These are phyloP conservation scores for Candida tropicalis DNA, from an alignment of 1,139 yeast genomes.

Conservation along the genomic window DNA sequence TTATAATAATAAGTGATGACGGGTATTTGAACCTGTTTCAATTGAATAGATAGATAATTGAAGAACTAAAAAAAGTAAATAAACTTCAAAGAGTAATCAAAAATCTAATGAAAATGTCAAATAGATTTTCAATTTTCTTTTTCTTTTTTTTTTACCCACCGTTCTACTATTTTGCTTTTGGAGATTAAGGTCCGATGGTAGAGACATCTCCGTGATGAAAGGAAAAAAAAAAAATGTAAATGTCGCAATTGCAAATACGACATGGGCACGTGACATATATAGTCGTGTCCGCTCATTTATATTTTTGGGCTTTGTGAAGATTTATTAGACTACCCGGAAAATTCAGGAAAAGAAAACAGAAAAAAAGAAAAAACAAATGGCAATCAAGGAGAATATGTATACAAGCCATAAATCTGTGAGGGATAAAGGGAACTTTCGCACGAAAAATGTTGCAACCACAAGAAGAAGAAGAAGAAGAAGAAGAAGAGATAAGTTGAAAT, in stretches of 20 bases:
- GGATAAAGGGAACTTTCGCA: too few relatives aligned
- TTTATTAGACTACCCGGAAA: background rate
- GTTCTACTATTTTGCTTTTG: background rate
- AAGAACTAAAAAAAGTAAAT: too few relatives aligned
- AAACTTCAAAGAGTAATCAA: background rate
- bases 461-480: too few relatives aligned
- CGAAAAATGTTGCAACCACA: too few relatives aligned
- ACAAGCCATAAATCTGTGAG: too few relatives aligned
- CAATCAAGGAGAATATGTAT: too few relatives aligned
- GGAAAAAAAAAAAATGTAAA: background rate
- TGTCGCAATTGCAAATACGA: conserved; percentile 1
- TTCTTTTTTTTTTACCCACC: background rate
- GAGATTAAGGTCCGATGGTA: conserved; percentile 7
- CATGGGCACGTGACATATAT: background rate
- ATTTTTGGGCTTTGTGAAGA: too few relatives aligned
- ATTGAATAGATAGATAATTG: conserved; percentile 1
- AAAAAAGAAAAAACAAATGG: too few relatives aligned
- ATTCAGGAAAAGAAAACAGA: too few relatives aligned
- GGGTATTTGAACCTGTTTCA: background rate
- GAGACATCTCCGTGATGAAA: conserved; percentile 7
- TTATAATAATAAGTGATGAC: background rate
- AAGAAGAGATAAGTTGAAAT: too few relatives aligned
- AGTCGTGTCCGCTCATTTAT: too few relatives aligned
- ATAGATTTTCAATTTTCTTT: background rate
- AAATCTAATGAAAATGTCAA: background rate